phyloP scores from a whole-genome alignment of 176 grass and related monocot genomes.

The barley (Hordeum vulgare) region MorexV3_pseudomolecules_assembly NC_058519.1:618447505-618448004 shows the following conservation, averaged over 20 bases:
- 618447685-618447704: neutral
- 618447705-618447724: neutral
- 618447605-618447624: constrained; percentile 44
- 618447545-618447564: constrained; percentile 80
- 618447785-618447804: neutral
- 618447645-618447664: constrained; percentile 70
- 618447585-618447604: constrained; percentile 63
- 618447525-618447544: constrained; percentile 42
- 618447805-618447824: neutral
- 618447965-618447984: neutral
- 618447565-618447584: constrained; percentile 71
- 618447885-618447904: neutral
- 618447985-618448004: neutral
- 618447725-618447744: neutral
- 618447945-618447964: neutral
- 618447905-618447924: constrained; percentile 13
- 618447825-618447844: neutral
- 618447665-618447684: constrained; percentile 10
- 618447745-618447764: neutral
- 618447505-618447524: neutral
- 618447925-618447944: neutral
- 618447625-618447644: constrained; percentile 66
- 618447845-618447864: neutral
- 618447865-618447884: neutral
- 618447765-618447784: neutral